Evolutionary conservation across 2,329 filamentous ascomycete species (phyloP).

Genomic region (Rhynchosporium agropyri): DNA sequence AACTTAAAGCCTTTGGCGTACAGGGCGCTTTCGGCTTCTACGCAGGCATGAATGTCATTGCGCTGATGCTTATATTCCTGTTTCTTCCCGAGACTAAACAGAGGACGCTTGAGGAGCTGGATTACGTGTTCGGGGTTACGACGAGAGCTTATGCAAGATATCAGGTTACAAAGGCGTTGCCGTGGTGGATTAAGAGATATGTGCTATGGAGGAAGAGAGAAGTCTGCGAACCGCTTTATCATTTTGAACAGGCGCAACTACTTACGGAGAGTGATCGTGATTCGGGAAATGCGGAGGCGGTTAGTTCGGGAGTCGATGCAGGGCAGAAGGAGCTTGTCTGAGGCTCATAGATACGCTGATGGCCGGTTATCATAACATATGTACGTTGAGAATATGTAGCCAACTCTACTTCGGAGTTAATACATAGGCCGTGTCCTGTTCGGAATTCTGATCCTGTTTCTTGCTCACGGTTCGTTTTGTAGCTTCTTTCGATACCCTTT

Average conservation of each 20-base stretch:
- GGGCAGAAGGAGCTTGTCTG: conserved; percentile 25
- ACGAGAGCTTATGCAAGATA: conserved; percentile 35
- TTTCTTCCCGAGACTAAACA: conserved; percentile 62
- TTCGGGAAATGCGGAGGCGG: conserved; percentile 12
- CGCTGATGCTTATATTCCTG: conserved; percentile 58
- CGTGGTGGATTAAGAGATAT: conserved; percentile 62
- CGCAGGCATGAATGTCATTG: conserved; percentile 57
- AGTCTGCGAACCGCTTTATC: conserved; percentile 26
- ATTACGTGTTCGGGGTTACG: conserved; percentile 52
- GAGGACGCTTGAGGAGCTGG: conserved; percentile 40
- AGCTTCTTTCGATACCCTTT: no score
- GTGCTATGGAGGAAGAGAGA: conserved; percentile 23
- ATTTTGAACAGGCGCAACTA: conserved; percentile 28
- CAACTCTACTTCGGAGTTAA: no score
- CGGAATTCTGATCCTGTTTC: no score
- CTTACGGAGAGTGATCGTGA: conserved; percentile 24
- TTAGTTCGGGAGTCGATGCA: conserved; percentile 18
- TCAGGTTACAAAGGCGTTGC: conserved; percentile 53
- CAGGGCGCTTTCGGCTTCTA: conserved; percentile 56
- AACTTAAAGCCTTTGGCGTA: conserved; percentile 34
- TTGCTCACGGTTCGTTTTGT: no score
- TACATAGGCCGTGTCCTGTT: no score
- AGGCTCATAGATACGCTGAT: not conserved
- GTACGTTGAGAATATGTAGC: no score
- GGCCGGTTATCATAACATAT: no score